phyloP scores from a whole-genome alignment of 2,329 filamentous ascomycete genomes.

The Fusarium oxysporum region DNA sequence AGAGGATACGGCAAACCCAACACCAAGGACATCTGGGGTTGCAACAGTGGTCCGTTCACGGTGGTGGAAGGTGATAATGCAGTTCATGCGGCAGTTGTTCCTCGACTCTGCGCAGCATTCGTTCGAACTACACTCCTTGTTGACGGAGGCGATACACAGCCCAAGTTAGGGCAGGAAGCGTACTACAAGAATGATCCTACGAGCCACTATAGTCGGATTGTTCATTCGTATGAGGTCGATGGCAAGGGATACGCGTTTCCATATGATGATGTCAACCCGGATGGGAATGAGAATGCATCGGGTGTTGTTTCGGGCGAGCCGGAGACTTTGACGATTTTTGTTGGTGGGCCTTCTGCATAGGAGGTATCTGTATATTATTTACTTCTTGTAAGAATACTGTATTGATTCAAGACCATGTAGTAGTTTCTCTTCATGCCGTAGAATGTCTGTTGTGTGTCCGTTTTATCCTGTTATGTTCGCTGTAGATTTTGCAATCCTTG shows the following conservation, averaged over 20 bases:
- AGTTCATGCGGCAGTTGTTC: conserved; percentile 57
- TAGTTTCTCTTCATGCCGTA: accelerated
- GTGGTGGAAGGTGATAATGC: conserved; percentile 52
- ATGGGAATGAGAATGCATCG: conserved; percentile 64
- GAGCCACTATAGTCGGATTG: conserved; percentile 69
- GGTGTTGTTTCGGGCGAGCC: conserved; percentile 48
- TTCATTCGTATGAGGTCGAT: conserved; percentile 70
- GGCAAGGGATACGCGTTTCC: conserved; percentile 73
- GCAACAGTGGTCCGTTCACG: conserved; percentile 61
- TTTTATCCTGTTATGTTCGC: accelerated
- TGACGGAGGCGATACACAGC: conserved; percentile 60
- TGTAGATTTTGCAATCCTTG: accelerated
- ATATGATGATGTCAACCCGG: conserved; percentile 74
- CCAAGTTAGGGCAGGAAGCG: conserved; percentile 48
- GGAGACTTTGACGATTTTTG: conserved; percentile 45
- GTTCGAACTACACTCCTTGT: conserved; percentile 59
- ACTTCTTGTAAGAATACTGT: conserved; percentile 1
- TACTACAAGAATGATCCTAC: conserved; percentile 62
- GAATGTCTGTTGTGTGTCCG: accelerated
- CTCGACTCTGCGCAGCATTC: conserved; percentile 64
- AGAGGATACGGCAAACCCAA: conserved; percentile 57
- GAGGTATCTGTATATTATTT: not conserved
- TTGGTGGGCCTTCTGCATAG: conserved; percentile 35
- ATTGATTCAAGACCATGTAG: accelerated
- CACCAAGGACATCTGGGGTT: conserved; percentile 62